Evolutionary conservation across 2,329 filamentous ascomycete genomes (phyloP).

Genomic region (Verticillium tricorpus): DNA sequence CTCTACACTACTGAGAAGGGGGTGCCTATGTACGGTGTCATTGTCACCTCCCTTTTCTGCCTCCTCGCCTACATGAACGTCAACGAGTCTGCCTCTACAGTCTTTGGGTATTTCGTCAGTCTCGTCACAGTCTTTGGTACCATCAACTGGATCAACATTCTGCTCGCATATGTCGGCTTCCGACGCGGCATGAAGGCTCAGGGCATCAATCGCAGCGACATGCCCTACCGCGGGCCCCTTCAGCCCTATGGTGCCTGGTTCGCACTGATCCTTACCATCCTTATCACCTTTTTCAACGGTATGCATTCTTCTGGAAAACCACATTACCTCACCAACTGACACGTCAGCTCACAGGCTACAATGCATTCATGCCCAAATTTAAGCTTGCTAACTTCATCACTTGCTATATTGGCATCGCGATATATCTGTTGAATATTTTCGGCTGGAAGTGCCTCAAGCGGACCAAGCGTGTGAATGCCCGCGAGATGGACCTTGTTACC

Average conservation of each 20-base stretch:
- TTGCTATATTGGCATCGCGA: slow-evolving; percentile 69
- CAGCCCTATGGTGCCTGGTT: slow-evolving; percentile 28
- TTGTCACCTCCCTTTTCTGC: slow-evolving; percentile 28
- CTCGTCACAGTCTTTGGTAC: slow-evolving; percentile 34
- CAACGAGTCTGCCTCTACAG: slow-evolving; percentile 1
- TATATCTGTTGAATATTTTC: slow-evolving; percentile 66
- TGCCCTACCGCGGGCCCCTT: slow-evolving; percentile 33
- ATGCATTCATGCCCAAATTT: slow-evolving; percentile 9
- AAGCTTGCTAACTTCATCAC: slow-evolving; percentile 59
- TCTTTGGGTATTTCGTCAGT: slow-evolving; percentile 21
- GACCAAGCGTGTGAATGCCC: slow-evolving; percentile 47
- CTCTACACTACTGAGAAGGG: slow-evolving; percentile 27
- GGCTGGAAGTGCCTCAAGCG: slow-evolving; percentile 58
- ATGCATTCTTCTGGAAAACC: slow-evolving; percentile 19
- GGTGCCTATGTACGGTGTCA: slow-evolving; percentile 33
- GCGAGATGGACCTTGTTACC: slow-evolving; percentile 53
- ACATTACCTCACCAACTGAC: background rate
- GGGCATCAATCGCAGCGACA: slow-evolving; percentile 22
- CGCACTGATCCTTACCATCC: slow-evolving; percentile 32
- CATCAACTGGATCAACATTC: slow-evolving; percentile 38
- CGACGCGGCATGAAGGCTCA: slow-evolving; percentile 30
- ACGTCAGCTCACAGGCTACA: slow-evolving; percentile 1
- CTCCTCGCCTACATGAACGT: slow-evolving; percentile 26
- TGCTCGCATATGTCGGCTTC: slow-evolving; percentile 34
- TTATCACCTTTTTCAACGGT: slow-evolving; percentile 51